Percentiles rank a stretch among this genome's conserved stretches.
phyloP scores from a whole-genome alignment of 2,329 filamentous ascomycete genomes.

The Beauveria sp. region DNA sequence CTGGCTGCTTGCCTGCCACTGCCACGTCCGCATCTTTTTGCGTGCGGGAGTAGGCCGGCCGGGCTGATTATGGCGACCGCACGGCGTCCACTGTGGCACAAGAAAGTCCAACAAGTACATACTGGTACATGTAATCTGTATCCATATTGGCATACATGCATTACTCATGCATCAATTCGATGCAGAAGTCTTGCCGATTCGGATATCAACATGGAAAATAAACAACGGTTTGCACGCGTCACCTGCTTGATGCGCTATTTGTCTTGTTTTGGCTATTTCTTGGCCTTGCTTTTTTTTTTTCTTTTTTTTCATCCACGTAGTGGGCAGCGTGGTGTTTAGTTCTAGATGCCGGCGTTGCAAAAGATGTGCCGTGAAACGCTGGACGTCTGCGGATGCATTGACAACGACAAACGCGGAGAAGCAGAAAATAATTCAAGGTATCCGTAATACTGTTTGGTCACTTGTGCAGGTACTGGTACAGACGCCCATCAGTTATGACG shows the following conservation, averaged over 20 bases:
- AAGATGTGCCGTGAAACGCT: background rate
- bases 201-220: background rate
- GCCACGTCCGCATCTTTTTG: background rate
- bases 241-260: background rate
- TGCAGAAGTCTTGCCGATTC: constrained; percentile 1
- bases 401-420: background rate
- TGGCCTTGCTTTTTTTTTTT: background rate
- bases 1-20: no score
- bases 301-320: background rate
- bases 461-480: background rate
- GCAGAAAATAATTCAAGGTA: background rate
- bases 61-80: constrained; percentile 1
- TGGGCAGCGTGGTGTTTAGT: background rate
- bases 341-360: background rate
- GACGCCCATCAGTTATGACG: background rate
- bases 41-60: background rate
- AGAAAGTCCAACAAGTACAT: background rate
- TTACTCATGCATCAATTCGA: constrained; percentile 1
- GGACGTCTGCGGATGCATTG: background rate
- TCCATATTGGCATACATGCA: background rate
- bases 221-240: background rate
- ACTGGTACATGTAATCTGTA: background rate
- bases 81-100: background rate
- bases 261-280: background rate
- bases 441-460: background rate